Conservation (phyloP, 2,329 filamentous ascomycete species). For the Fonsecaea erecta region DNA sequence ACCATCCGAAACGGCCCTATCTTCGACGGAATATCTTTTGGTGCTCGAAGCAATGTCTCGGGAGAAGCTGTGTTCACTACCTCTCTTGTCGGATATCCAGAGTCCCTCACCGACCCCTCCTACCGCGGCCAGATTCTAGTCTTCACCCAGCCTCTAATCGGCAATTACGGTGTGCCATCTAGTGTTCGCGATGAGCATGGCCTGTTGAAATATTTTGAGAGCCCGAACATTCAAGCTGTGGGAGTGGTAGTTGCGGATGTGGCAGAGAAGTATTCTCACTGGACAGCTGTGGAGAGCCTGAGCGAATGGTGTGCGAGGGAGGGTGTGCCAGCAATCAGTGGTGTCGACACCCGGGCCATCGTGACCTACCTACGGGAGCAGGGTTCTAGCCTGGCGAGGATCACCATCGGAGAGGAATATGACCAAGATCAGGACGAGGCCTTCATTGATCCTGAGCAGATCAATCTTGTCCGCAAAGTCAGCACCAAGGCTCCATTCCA, state of each 20-base stretch:
- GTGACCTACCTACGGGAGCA: conserved; percentile 95
- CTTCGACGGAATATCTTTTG: conserved; percentile 95
- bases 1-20: conserved; percentile 96
- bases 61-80: conserved; percentile 99
- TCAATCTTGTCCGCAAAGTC: conserved; percentile 94
- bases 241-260: conserved; percentile 96
- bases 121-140: conserved; percentile 87
- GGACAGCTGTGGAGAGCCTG: conserved; percentile 95
- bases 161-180: conserved; percentile 97
- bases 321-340: conserved; percentile 93
- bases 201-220: conserved; percentile 97
- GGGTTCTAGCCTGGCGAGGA: conserved; percentile 91
- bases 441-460: conserved; percentile 91
- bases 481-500: conserved; percentile 99
- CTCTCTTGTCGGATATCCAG: conserved; percentile 94
- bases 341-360: conserved; percentile 94
- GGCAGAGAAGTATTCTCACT: conserved; percentile 93
- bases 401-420: conserved; percentile 95
- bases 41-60: conserved; percentile 93
- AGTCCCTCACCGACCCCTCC: conserved; percentile 75
- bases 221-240: conserved; percentile 93
- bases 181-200: conserved; percentile 82
- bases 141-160: conserved; percentile 96
- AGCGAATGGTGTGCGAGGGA: conserved; percentile 94
- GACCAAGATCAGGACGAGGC: conserved; percentile 98